Percentiles rank a stretch among this genome's conserved stretches.
phyloP scores from a whole-genome alignment of 2,329 filamentous ascomycete species.

The Aspergillus flavus region DNA sequence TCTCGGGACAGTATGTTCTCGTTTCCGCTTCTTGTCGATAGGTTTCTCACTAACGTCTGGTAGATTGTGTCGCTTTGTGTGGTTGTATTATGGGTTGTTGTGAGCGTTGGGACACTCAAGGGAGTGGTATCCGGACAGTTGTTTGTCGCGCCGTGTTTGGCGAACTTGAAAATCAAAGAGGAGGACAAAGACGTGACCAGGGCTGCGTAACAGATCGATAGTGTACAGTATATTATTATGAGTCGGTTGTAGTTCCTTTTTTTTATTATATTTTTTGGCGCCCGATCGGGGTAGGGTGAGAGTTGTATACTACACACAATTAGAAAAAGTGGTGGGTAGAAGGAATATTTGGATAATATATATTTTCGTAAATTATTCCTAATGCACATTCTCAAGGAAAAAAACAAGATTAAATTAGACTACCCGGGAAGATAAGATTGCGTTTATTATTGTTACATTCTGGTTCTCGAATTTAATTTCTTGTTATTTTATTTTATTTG shows the following conservation, averaged over 20 bases:
- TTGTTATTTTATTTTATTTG: slow-evolving; percentile 7
- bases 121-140: slow-evolving; percentile 53
- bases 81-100: slow-evolving; percentile 39
- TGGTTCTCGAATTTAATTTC: not conserved
- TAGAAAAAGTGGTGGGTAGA: not conserved
- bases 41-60: not conserved
- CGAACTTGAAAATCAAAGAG: slow-evolving; percentile 31
- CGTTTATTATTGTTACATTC: slow-evolving; percentile 8
- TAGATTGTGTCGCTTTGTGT: slow-evolving; percentile 7
- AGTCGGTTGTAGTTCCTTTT: not conserved
- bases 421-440: slow-evolving; percentile 9
- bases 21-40: not conserved
- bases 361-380: not conserved
- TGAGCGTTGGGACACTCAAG: slow-evolving; percentile 53
- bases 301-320: too few relatives aligned
- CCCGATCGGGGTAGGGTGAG: not conserved
- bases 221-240: slow-evolving; percentile 8
- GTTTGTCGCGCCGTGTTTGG: slow-evolving; percentile 59
- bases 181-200: slow-evolving; percentile 20
- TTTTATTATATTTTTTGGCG: not conserved
- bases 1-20: slow-evolving; percentile 51
- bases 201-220: slow-evolving; percentile 18
- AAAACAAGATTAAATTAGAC: not conserved
- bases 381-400: not conserved
- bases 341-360: not conserved